Conservation (phyloP, 192 early-diverging fungal genomes). For the Coemansia sp. region DNA sequence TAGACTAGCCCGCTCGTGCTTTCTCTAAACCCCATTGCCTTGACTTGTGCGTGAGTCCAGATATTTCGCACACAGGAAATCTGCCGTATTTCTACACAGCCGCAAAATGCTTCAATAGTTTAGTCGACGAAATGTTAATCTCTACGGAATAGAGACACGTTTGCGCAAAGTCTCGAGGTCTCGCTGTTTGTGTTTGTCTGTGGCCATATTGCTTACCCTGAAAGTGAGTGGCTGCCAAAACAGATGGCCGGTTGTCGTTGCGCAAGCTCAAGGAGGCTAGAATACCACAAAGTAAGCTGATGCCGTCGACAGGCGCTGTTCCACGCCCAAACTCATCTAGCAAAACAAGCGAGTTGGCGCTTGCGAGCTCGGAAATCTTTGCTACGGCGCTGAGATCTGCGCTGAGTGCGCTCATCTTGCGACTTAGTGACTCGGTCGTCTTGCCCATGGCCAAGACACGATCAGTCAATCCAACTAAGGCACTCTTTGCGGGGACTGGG, state of each 20-base stretch:
- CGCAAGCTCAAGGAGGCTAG: slow-evolving; percentile 63
- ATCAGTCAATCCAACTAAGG: slow-evolving; percentile 75
- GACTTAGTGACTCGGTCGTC: slow-evolving; percentile 37
- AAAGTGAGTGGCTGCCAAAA: slow-evolving; percentile 87
- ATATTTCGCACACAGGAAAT: slow-evolving; percentile 16
- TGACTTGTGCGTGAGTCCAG: slow-evolving; percentile 21
- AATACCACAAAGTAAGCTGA: slow-evolving; percentile 76
- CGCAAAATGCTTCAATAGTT: not conserved
- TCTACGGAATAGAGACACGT: no score
- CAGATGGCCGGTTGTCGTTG: slow-evolving; percentile 61
- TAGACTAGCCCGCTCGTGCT: slow-evolving; percentile 18
- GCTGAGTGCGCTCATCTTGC: slow-evolving; percentile 35
- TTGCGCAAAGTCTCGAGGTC: no score
- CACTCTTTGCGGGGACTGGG: slow-evolving; percentile 79
- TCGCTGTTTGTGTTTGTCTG: no score
- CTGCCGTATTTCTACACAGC: slow-evolving; percentile 25
- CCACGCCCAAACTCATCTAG: slow-evolving; percentile 55
- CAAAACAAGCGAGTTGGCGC: slow-evolving; percentile 28
- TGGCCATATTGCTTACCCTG: slow-evolving; percentile 61
- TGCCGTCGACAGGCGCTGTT: slow-evolving; percentile 66
- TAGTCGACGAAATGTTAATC: not conserved
- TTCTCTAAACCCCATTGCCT: slow-evolving; percentile 23
- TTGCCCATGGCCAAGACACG: slow-evolving; percentile 71
- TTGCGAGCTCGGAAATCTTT: slow-evolving; percentile 14
- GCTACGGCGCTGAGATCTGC: slow-evolving; percentile 25